Percentiles rank a stretch among this genome's conserved stretches.
These are phyloP conservation scores for Ceratobasidium sp. DNA, from an alignment of 1,284 basidiomycete genomes.

Conservation along the genomic window DNA sequence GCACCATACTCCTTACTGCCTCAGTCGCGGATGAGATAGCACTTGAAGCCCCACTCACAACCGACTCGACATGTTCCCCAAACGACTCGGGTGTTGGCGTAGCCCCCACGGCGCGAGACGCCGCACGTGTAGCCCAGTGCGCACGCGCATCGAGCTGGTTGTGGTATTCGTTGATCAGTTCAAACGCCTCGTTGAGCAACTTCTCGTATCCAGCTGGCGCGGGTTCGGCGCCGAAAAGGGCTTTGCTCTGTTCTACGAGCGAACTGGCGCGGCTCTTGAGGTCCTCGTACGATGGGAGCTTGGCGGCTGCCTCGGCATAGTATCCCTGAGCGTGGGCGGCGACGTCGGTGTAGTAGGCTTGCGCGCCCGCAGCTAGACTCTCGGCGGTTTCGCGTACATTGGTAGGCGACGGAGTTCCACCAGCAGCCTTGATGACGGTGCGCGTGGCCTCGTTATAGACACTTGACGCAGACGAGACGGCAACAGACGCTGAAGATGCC, in stretches of 20 bases:
- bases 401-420: constrained; percentile 39
- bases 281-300: constrained; percentile 24
- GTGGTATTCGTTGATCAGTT: constrained; percentile 14
- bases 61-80: constrained; percentile 26
- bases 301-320: constrained; percentile 15
- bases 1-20: constrained; percentile 26
- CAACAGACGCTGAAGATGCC: constrained; percentile 10
- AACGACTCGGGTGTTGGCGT: constrained; percentile 35
- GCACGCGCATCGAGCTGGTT: constrained; percentile 12
- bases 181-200: constrained; percentile 19
- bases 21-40: constrained; percentile 18
- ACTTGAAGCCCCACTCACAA: constrained; percentile 6
- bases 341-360: neutral
- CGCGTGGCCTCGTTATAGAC: constrained; percentile 33
- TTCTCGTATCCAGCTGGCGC: constrained; percentile 30
- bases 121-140: constrained; percentile 33
- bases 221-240: constrained; percentile 12
- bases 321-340: neutral
- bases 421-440: constrained; percentile 39
- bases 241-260: neutral
- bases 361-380: constrained; percentile 2
- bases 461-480: neutral
- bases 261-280: constrained; percentile 8
- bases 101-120: constrained; percentile 20
- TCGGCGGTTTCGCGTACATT: constrained; percentile 17